Base-by-base conservation (phyloP, 2,329 filamentous ascomycete genomes). In the Cordyceps fumosorosea region DNA sequence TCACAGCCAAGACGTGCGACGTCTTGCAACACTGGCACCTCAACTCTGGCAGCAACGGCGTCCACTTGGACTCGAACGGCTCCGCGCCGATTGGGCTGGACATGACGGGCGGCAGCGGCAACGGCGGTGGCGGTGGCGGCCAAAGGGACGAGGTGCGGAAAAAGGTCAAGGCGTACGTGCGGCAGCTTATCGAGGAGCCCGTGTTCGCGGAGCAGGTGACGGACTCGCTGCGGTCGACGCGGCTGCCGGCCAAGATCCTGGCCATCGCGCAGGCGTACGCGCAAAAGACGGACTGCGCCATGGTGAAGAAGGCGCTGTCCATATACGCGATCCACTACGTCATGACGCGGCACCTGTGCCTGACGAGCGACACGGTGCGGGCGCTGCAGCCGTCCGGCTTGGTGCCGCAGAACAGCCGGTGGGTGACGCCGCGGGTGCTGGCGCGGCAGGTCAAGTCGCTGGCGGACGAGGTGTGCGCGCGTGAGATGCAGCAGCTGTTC, bases 311-410 rank as follows among this genome's bases (percentile, higher is more conserved):
- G 45, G 81, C 82, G 1, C 74, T 85, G 22, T 76, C 77, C 44
- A 80, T 85, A 56, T 83, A 84, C 70, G 78, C 78, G 50, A 82
- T 82, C 76, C 81, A 85, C 68, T 85, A 83, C 69, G 74, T 84
- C 64, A 79, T 85, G 73, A 79, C 80, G 6, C 77, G 79, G 5
- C 83, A 85, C 66, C 75, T 85, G 24, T 81, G 77, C 69, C 73
- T 85, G 40, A 83, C 81, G 10, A 69, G 69, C 7, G 69, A 72
- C 48, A 79, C 78, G 32, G 71, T 84, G 44, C 66, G 71, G 63
- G 70, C 72, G 5, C 74, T 84, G 24, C 70, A 72, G 44, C 65
- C 73, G 18, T 78, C 75, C 2, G 76, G 76, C 5, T 70, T 80
- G 57, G 74, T 81, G 32, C 76, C 78, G 11, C 76, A 77, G 62